These are phyloP conservation scores for Tylopilus vinaceipallidus DNA, from an alignment of 768 basidiomycete species.

Conservation along the genomic window DNA sequence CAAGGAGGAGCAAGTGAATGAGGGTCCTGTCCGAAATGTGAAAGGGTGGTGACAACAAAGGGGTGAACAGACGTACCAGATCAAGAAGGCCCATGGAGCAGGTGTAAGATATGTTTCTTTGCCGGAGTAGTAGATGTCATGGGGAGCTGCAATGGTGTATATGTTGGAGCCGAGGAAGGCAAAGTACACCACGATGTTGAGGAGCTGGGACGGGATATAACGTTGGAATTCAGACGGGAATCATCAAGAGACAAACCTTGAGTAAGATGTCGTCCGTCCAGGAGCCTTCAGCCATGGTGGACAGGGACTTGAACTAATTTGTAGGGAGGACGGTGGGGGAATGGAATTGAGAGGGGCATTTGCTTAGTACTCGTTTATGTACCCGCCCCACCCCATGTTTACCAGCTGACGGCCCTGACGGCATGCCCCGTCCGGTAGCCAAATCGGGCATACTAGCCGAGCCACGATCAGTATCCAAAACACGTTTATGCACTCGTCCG, in stretches of 20 bases:
- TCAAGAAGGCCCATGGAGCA: constrained; percentile 89
- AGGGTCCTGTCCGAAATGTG: constrained; percentile 55
- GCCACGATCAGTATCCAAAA: not conserved
- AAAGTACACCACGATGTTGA: constrained; percentile 82
- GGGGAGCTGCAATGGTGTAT: constrained; percentile 78
- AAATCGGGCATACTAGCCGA: constrained; percentile 2
- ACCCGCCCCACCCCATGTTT: constrained; percentile 6
- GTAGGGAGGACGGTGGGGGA: constrained; percentile 6
- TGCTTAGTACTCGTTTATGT: constrained; percentile 25
- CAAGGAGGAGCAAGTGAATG: constrained; percentile 88
- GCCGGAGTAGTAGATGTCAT: constrained; percentile 64
- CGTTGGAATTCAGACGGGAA: not conserved
- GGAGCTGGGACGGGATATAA: constrained; percentile 41
- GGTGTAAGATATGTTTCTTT: constrained; percentile 94
- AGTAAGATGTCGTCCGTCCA: constrained; percentile 83
- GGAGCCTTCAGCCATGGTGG: constrained; percentile 48
- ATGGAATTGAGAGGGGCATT: constrained; percentile 19
- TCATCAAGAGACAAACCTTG: constrained; percentile 49
- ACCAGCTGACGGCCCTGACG: constrained; percentile 18
- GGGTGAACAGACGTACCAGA: constrained; percentile 55
- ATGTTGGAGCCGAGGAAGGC: constrained; percentile 89
- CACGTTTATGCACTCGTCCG: not conserved
- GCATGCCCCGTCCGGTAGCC: constrained; percentile 16
- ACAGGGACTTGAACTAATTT: not conserved
- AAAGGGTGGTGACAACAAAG: not conserved